Conservation (phyloP, 1,284 basidiomycete genomes). For the Pholiota adiposa region DNA sequence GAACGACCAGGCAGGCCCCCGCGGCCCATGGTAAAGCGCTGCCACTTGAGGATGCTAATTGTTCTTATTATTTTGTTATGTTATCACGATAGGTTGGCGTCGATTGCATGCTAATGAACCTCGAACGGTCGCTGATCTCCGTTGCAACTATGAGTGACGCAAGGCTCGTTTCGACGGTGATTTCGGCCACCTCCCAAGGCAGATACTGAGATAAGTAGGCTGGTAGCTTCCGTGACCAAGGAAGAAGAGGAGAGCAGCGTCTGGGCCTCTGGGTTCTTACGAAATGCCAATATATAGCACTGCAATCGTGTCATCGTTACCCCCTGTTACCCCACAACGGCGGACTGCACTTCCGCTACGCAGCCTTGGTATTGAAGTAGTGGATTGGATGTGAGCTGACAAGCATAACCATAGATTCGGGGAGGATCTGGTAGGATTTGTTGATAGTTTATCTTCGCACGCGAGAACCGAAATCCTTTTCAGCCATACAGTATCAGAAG, state of each 20-base stretch:
- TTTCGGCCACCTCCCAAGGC: neutral
- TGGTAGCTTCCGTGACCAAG: neutral
- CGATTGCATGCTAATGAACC: neutral
- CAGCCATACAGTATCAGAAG: neutral
- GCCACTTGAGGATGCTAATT: neutral
- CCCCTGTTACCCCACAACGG: neutral
- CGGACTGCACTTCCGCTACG: neutral
- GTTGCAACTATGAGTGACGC: neutral
- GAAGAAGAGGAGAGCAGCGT: neutral
- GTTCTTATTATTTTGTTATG: neutral
- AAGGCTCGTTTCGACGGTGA: neutral
- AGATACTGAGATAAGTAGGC: neutral
- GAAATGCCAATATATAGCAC: neutral
- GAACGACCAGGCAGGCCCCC: neutral
- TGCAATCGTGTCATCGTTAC: neutral
- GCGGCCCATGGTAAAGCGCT: neutral
- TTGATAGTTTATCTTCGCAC: neutral
- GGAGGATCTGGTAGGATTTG: neutral
- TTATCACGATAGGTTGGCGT: neutral
- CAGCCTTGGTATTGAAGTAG: neutral
- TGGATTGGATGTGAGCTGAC: neutral
- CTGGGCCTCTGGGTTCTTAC: neutral
- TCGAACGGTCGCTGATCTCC: neutral
- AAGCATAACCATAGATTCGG: neutral
- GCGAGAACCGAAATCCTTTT: neutral